Percentiles rank a stretch among this genome's conserved stretches.
These are phyloP conservation scores for Jaltomata sinuosa DNA, from an alignment of 257 asterid genomes.

Conservation along the genomic window DNA sequence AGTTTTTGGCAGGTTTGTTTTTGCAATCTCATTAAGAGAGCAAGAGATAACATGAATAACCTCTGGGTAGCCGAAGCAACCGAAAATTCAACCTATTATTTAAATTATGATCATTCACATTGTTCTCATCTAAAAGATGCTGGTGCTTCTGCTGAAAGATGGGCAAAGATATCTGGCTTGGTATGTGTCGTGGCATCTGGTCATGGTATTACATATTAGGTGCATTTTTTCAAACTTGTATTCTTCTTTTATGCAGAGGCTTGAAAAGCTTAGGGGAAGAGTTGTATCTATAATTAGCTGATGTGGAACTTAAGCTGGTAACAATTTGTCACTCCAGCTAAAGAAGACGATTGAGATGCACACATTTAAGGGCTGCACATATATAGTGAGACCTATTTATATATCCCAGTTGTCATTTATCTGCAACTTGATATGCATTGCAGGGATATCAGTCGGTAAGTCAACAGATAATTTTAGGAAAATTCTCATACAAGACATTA, in stretches of 20 bases:
- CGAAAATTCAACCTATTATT: constrained; percentile 63
- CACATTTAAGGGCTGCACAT: not conserved
- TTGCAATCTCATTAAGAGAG: constrained; percentile 74
- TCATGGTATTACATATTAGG: not conserved
- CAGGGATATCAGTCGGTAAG: not conserved
- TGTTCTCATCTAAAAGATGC: constrained; percentile 50
- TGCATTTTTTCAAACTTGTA: not conserved
- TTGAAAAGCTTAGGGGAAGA: constrained; percentile 31
- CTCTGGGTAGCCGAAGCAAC: constrained; percentile 96
- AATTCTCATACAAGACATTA: not conserved
- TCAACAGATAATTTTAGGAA: not conserved
- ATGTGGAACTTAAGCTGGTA: not conserved
- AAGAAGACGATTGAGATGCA: not conserved
- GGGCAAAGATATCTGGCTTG: constrained; percentile 55
- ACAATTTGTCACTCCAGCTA: not conserved
- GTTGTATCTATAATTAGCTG: constrained; percentile 44
- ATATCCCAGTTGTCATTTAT: not conserved
- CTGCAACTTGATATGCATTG: not conserved
- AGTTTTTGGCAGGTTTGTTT: constrained; percentile 63
- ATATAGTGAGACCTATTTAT: not conserved
- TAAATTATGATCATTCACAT: constrained; percentile 39
- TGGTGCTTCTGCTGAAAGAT: constrained; percentile 49
- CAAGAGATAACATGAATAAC: constrained; percentile 53
- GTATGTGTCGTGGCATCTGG: constrained; percentile 26
- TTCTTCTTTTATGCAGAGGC: constrained; percentile 6